Percentiles rank a stretch among this genome's conserved stretches.
Evolutionary conservation across 2,329 filamentous ascomycete genomes (phyloP).

Genomic region (Colletotrichum abscissum): DNA sequence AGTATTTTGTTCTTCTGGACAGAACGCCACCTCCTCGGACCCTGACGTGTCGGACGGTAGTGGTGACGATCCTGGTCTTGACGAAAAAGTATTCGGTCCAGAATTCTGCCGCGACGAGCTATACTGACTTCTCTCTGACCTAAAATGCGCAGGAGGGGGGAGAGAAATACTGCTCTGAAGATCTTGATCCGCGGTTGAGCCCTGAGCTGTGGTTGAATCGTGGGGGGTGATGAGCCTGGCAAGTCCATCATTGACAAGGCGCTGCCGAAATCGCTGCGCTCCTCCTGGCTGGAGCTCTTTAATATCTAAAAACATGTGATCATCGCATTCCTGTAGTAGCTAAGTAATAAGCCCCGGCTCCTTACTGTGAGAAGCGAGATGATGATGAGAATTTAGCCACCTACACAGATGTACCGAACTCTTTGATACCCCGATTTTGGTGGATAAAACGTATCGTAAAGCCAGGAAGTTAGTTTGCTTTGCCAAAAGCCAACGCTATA

Average conservation of each 20-base stretch:
- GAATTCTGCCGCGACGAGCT: neutral
- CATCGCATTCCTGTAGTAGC: neutral
- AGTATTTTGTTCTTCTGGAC: neutral
- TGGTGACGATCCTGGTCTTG: neutral
- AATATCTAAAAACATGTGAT: neutral
- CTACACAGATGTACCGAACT: neutral
- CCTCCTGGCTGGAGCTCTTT: neutral
- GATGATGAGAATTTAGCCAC: neutral
- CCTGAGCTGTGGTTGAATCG: neutral
- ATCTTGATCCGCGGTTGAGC: neutral
- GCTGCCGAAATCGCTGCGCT: neutral
- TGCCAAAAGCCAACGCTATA: neutral
- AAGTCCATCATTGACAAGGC: neutral
- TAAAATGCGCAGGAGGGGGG: neutral
- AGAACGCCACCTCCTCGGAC: neutral
- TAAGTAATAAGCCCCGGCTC: neutral
- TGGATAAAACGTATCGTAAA: neutral
- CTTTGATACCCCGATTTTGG: neutral
- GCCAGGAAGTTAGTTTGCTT: neutral
- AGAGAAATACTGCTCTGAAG: neutral
- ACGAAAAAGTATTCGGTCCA: neutral
- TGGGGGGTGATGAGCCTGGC: neutral
- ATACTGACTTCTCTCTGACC: neutral
- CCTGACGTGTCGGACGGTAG: neutral
- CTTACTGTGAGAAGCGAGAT: neutral